phyloP scores from a whole-genome alignment of 23 red algal genomes.

The Gracilaria vermiculophylla region DNA sequence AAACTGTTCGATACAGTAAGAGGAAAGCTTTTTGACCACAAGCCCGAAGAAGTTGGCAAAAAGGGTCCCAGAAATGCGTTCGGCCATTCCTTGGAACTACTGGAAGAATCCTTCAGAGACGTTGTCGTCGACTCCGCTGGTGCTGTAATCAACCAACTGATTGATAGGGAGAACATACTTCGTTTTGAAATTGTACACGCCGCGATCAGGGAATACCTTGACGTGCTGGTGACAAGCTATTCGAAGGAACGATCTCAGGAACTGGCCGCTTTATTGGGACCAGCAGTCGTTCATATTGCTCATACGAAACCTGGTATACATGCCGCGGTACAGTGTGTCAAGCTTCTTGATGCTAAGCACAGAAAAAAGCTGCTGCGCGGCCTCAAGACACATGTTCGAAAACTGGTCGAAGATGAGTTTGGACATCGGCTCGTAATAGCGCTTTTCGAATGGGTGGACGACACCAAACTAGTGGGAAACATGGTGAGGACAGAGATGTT shows the following conservation, averaged over 20 bases:
- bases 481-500: slow-evolving; percentile 53
- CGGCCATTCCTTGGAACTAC: slow-evolving; percentile 22
- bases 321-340: slow-evolving; percentile 26
- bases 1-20: slow-evolving; percentile 40
- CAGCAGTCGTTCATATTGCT: slow-evolving; percentile 56
- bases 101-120: slow-evolving; percentile 35
- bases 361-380: slow-evolving; percentile 59
- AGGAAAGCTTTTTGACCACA: background rate
- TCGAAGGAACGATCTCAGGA: slow-evolving; percentile 21
- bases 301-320: slow-evolving; percentile 54
- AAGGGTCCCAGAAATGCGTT: slow-evolving; percentile 20
- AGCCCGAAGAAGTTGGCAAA: background rate
- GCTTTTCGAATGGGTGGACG: slow-evolving; percentile 72
- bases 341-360: slow-evolving; percentile 66
- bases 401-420: slow-evolving; percentile 65
- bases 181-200: slow-evolving; percentile 67
- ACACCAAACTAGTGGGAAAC: slow-evolving; percentile 66
- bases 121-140: slow-evolving; percentile 54
- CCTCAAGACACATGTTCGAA: slow-evolving; percentile 57
- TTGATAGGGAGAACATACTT: slow-evolving; percentile 61
- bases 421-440: slow-evolving; percentile 66
- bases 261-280: slow-evolving; percentile 29
- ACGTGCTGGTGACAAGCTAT: slow-evolving; percentile 12
- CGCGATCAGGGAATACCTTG: slow-evolving; percentile 60
- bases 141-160: slow-evolving; percentile 19